Base-by-base conservation (phyloP, 495 filamentous ascomycete species). In the Hypoxylon lienhwacheense region DNA sequence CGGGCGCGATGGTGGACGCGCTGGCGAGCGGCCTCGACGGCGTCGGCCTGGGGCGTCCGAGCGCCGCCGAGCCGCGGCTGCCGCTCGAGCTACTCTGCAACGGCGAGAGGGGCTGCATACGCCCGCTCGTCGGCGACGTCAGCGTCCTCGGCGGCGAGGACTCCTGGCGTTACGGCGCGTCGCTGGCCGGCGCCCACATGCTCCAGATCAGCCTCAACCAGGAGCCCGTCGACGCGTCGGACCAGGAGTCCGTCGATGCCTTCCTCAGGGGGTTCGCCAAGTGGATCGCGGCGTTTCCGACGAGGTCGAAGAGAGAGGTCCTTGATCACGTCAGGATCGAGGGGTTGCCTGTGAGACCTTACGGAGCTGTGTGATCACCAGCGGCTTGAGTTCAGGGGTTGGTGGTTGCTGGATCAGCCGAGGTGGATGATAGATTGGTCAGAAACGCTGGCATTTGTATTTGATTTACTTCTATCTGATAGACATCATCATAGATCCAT, bases 1-100 rank as follows among this genome's bases (percentile, higher is more conserved):
- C 74, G 0, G 71, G 72, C n/a, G 85, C 71, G 2, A 85, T 88
- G 83, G 78, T 82, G 22, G 68, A 78, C 21, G 82, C 81, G 10
- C 57, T 84, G 17, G 53, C 78, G n/a, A 75, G 71, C 28, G 58
- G 52, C 1, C 73, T 85, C 4, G 74, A 85, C 37, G 82, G 81
- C 11, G 67, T 85, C 11, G 82, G 81, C 11, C 50, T 86, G 15
- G 83, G 69, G 1, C 75, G 81, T 0, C 73, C 81, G 7, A 68
- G 75, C 2, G 73, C 74, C 47, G 73, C 83, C 47, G 81, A 86
- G 55, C 73, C 73, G 3, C 62, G 64, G 15, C 45, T 85, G 7
- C 71, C 76, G n/a, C 53, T 60, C 21, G 72, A 79, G 28, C 73
- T 83, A n/a, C 68, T 83, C 5, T 0, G 73, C 71, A 5, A 73